Evolutionary conservation across 176 grass and related monocot genomes (phyloP).

Genomic region (Eleusine coracana): DNA sequence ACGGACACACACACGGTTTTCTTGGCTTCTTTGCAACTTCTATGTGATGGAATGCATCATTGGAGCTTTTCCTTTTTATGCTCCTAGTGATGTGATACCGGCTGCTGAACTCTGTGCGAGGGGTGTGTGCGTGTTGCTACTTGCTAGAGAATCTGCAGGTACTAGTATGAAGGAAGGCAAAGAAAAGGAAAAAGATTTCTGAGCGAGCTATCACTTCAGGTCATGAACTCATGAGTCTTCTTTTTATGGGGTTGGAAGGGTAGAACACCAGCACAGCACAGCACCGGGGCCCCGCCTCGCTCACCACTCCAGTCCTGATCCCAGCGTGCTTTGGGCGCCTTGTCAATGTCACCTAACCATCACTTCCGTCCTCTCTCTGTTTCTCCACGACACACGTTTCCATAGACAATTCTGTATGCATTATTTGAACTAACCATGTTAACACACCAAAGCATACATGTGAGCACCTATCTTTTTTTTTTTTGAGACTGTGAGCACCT

Average conservation of each 20-base stretch:
- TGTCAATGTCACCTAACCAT: constrained; percentile 44
- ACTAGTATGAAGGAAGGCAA: neutral
- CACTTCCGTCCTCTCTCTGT: constrained; percentile 24
- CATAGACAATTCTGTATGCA: neutral
- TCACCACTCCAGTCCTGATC: neutral
- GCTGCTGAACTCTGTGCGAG: neutral
- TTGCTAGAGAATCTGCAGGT: constrained; percentile 36
- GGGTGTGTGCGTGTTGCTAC: neutral
- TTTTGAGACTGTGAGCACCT: too few species aligned
- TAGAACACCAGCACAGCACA: neutral
- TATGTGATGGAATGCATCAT: constrained; percentile 33
- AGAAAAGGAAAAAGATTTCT: constrained; percentile 46
- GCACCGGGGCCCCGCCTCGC: neutral
- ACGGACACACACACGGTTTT: neutral
- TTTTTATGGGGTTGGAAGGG: constrained; percentile 38
- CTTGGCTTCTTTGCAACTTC: neutral
- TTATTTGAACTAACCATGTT: neutral
- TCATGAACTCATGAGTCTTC: constrained; percentile 32
- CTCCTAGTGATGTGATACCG: neutral
- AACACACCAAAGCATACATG: neutral
- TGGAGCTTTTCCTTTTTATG: constrained; percentile 27
- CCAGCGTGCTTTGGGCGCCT: constrained; percentile 11
- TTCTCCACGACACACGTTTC: constrained; percentile 21
- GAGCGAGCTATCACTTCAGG: constrained; percentile 39
- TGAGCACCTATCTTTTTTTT: neutral